Conservation (phyloP, 441 rosid species). For the Bruguiera hainesii region DNA sequence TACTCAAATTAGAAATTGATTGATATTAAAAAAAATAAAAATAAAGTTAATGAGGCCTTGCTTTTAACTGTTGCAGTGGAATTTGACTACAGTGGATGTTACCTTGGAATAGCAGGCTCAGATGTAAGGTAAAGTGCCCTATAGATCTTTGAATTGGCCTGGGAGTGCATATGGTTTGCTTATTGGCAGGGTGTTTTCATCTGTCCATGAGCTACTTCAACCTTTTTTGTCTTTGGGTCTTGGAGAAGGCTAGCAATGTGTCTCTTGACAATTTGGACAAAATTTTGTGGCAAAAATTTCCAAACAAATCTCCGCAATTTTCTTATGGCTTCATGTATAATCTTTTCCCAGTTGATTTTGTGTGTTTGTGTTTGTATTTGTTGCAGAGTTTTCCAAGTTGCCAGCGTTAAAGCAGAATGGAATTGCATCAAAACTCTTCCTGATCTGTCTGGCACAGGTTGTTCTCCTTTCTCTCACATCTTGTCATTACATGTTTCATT, state of each 20-base stretch:
- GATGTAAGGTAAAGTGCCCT: constrained; percentile 55
- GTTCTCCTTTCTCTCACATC: not conserved
- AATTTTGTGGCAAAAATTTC: too few relatives aligned
- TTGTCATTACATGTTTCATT: not conserved
- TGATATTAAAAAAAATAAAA: too few relatives aligned
- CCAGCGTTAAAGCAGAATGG: constrained; percentile 96
- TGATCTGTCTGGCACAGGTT: constrained; percentile 97
- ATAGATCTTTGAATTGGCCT: not conserved
- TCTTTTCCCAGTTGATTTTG: not conserved
- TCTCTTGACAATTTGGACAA: too few relatives aligned
- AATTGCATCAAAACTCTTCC: constrained; percentile 80
- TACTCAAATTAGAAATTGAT: too few relatives aligned
- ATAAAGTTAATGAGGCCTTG: not conserved
- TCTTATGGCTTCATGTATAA: not conserved
- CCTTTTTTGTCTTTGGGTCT: too few relatives aligned
- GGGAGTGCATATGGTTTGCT: not conserved
- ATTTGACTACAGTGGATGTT: constrained; percentile 92
- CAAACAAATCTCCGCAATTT: not conserved
- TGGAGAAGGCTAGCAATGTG: too few relatives aligned
- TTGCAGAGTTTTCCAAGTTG: constrained; percentile 83
- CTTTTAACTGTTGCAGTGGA: constrained; percentile 61
- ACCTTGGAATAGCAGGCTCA: constrained; percentile 88
- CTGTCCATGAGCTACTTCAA: not conserved
- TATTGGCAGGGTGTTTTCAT: not conserved
- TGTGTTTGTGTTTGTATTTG: constrained; percentile 12